Conservation (phyloP, 148 eudicot genomes). For the Vaccinium corymbosum region DNA sequence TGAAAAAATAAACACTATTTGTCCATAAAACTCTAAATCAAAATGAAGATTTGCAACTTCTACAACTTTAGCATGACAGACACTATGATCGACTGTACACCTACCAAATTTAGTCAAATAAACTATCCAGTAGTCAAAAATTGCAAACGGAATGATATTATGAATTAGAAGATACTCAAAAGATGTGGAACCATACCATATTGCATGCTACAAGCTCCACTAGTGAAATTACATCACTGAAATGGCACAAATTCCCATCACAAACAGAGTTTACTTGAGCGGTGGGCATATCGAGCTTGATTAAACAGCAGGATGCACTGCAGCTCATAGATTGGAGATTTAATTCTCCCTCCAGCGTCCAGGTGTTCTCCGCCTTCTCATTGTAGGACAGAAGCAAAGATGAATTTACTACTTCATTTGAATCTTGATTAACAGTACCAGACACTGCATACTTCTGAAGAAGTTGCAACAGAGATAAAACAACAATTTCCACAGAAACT, state of each 20-base stretch:
- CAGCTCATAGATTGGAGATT: conserved; percentile 2
- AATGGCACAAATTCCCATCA: conserved; percentile 27
- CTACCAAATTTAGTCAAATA: not conserved
- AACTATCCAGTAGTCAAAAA: not conserved
- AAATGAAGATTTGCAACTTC: not conserved
- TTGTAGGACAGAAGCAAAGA: conserved; percentile 3
- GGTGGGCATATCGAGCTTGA: conserved; percentile 16
- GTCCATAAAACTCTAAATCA: not conserved
- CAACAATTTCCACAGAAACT: conserved; percentile 45
- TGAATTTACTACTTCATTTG: conserved; percentile 12
- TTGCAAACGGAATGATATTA: conserved; percentile 2
- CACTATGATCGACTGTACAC: not conserved
- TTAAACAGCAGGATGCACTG: conserved; percentile 1
- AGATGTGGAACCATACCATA: conserved; percentile 49
- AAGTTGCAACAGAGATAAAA: conserved; percentile 43
- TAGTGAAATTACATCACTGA: conserved; percentile 51
- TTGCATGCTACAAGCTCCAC: conserved; percentile 63
- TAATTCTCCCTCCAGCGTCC: conserved; percentile 5
- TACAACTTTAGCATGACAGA: not conserved
- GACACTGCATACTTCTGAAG: conserved; percentile 30
- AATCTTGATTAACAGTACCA: conserved; percentile 12
- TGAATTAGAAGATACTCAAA: not conserved
- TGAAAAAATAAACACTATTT: not conserved
- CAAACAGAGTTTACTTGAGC: conserved; percentile 10
- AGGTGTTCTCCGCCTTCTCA: conserved; percentile 4